These are phyloP conservation scores for Naganishia sp. DNA, from an alignment of 1,284 basidiomycete species.

Conservation along the genomic window DNA sequence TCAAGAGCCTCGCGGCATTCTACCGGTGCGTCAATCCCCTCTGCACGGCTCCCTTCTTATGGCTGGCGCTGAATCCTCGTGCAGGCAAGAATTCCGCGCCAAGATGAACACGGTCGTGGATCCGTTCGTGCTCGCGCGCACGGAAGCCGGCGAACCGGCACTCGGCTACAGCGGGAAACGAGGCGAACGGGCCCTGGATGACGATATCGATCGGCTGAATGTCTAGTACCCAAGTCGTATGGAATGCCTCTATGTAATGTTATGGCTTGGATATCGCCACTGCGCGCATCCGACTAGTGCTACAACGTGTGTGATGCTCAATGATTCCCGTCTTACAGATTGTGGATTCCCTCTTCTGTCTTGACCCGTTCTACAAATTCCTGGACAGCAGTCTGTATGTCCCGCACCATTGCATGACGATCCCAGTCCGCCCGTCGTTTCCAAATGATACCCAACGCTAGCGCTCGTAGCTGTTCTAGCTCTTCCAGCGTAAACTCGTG, in stretches of 20 bases:
- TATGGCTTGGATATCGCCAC: too few species aligned
- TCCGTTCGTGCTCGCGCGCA: slow-evolving; percentile 29
- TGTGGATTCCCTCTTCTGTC: slow-evolving; percentile 13
- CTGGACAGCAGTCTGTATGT: slow-evolving; percentile 52
- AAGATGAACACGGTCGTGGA: slow-evolving; percentile 34
- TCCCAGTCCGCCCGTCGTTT: slow-evolving; percentile 79
- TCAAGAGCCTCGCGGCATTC: slow-evolving; percentile 27
- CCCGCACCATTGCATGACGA: slow-evolving; percentile 64
- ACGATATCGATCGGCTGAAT: slow-evolving; percentile 31
- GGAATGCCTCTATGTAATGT: too few species aligned
- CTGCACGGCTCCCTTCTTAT: neutral
- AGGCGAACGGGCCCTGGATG: slow-evolving; percentile 26
- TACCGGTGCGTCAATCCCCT: slow-evolving; percentile 24
- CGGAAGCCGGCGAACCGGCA: slow-evolving; percentile 28
- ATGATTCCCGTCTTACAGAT: too few species aligned
- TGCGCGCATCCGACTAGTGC: too few species aligned
- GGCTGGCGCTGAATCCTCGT: neutral
- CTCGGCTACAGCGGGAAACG: slow-evolving; percentile 30
- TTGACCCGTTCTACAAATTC: slow-evolving; percentile 13
- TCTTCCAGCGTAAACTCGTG: slow-evolving; percentile 73
- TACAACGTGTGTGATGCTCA: neutral
- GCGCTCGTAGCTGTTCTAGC: slow-evolving; percentile 88
- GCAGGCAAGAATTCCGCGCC: slow-evolving; percentile 29
- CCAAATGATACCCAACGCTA: slow-evolving; percentile 79
- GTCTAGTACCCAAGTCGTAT: neutral